These are phyloP conservation scores for Sugiyamaella xylanicola DNA, from an alignment of 1,139 yeast species.

Conservation along the genomic window DNA sequence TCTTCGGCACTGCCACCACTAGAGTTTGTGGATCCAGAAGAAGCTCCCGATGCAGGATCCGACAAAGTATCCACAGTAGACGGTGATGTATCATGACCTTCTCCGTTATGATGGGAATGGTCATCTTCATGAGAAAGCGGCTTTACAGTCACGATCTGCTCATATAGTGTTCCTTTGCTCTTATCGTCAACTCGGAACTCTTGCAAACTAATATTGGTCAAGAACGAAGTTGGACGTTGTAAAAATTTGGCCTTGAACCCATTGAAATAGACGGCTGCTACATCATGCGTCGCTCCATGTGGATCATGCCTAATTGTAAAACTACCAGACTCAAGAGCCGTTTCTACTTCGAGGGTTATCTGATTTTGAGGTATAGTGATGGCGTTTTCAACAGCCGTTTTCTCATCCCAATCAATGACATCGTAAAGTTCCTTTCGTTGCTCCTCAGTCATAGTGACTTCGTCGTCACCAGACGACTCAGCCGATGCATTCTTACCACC, in stretches of 20 bases:
- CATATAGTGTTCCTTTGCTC: conserved; percentile 69
- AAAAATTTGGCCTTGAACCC: conserved; percentile 74
- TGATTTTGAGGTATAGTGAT: conserved; percentile 75
- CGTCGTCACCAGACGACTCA: conserved; percentile 34
- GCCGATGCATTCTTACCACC: conserved; percentile 27
- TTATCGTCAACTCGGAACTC: conserved; percentile 90
- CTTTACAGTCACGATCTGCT: conserved; percentile 87
- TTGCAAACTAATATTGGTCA: conserved; percentile 70
- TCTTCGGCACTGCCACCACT: conserved; percentile 34
- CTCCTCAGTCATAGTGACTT: conserved; percentile 47
- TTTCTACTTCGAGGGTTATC: conserved; percentile 63
- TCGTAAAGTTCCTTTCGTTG: conserved; percentile 75
- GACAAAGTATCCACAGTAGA: no score
- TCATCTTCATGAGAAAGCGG: conserved; percentile 45
- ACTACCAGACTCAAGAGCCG: conserved; percentile 77
- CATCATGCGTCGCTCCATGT: conserved; percentile 42
- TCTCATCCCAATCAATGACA: conserved; percentile 89
- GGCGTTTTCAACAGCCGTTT: conserved; percentile 53
- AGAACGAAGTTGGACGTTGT: conserved; percentile 79
- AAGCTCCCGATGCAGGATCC: conserved; percentile 16
- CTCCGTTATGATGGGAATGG: conserved; percentile 22
- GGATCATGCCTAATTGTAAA: conserved; percentile 55
- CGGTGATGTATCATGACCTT: not conserved
- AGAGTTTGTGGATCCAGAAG: conserved; percentile 9
- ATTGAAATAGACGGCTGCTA: conserved; percentile 81